Evolutionary conservation across 495 filamentous ascomycete species (phyloP).

Genomic region (Penicillium silybi): DNA sequence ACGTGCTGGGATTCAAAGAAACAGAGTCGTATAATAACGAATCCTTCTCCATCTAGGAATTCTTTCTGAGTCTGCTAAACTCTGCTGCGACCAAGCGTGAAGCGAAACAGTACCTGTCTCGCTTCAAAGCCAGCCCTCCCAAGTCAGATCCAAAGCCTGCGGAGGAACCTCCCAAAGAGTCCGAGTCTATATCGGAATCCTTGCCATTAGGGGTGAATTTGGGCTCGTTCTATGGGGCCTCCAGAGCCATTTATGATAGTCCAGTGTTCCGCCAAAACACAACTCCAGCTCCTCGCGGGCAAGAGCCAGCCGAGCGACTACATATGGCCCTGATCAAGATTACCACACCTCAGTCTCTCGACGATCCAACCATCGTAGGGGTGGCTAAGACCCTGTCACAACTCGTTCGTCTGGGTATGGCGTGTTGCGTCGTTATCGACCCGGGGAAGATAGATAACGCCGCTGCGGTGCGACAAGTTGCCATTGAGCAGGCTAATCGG

Average conservation of each 20-base stretch:
- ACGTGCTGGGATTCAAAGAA: conserved; percentile 1
- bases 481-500: conserved; percentile 66
- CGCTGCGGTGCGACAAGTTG: conserved; percentile 37
- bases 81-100: conserved; percentile 87
- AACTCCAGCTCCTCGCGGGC: conserved; percentile 29
- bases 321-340: conserved; percentile 89
- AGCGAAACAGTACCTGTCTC: conserved; percentile 80
- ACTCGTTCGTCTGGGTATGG: conserved; percentile 74
- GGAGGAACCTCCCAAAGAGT: conserved; percentile 17
- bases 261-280: conserved; percentile 57
- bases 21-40: background rate
- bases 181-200: conserved; percentile 16
- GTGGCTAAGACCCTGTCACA: conserved; percentile 81
- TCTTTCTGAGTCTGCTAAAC: conserved; percentile 75
- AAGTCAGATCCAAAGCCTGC: conserved; percentile 18
- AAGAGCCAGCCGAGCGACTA: conserved; percentile 41
- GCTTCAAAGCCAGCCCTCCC: conserved; percentile 54
- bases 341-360: conserved; percentile 62
- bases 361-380: conserved; percentile 64
- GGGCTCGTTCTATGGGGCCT: conserved; percentile 57
- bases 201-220: conserved; percentile 53
- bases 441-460: conserved; percentile 40
- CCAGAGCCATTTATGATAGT: conserved; percentile 57
- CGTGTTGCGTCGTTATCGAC: conserved; percentile 78
- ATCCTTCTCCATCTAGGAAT: conserved; percentile 52